Evolutionary conservation across 257 asterid genomes (phyloP).

Genomic region (Scutellaria baicalensis): DNA sequence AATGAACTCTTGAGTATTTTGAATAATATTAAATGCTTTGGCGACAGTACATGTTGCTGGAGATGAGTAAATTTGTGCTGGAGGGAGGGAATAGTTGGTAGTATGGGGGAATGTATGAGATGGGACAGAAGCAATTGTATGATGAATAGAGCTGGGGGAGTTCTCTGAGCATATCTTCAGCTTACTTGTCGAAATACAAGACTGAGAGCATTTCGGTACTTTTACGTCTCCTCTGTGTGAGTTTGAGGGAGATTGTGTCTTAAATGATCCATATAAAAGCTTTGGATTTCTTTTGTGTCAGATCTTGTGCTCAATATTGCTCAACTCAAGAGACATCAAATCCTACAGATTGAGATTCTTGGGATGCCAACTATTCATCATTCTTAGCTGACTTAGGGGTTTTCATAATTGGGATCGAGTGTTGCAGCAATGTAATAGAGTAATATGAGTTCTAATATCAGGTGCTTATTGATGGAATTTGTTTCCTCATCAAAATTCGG

Average conservation of each 20-base stretch:
- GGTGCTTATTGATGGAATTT: background rate
- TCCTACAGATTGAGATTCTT: background rate
- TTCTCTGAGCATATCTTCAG: background rate
- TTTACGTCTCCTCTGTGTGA: background rate
- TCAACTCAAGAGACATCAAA: background rate
- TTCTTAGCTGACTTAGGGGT: background rate
- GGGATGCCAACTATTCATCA: background rate
- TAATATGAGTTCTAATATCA: background rate
- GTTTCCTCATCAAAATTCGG: background rate
- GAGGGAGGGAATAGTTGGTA: background rate
- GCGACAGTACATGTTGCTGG: background rate
- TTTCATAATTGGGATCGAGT: background rate
- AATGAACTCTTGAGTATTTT: background rate
- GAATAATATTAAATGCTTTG: background rate
- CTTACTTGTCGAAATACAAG: background rate
- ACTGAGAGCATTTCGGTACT: background rate
- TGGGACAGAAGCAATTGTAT: background rate
- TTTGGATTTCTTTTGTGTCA: background rate
- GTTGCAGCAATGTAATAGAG: background rate
- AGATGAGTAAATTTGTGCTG: background rate
- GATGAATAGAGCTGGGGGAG: background rate
- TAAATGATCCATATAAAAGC: background rate
- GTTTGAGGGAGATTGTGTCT: conserved; percentile 1
- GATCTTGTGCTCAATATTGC: conserved; percentile 3
- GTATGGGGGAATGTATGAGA: background rate